Conservation (phyloP, 495 filamentous ascomycete genomes). For the Choiromyces venosus region DNA sequence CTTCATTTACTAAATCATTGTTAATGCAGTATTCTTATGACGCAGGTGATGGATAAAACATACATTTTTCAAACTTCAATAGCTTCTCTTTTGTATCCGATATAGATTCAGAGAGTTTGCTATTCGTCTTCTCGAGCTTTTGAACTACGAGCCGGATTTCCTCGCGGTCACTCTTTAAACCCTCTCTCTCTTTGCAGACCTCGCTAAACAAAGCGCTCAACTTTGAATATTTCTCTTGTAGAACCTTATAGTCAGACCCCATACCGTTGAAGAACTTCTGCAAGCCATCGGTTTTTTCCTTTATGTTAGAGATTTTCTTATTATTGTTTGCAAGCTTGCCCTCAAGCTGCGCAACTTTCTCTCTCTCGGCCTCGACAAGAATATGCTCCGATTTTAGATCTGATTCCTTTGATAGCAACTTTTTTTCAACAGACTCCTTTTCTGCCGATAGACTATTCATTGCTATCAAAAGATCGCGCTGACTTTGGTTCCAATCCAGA, state of each 20-base stretch:
- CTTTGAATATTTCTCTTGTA: constrained; percentile 30
- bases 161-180: constrained; percentile 11
- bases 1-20: constrained; percentile 20
- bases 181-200: constrained; percentile 20
- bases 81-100: neutral
- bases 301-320: constrained; percentile 24
- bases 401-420: constrained; percentile 14
- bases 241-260: constrained; percentile 36
- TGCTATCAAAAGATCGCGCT: constrained; percentile 31
- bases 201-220: constrained; percentile 26
- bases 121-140: constrained; percentile 6
- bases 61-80: constrained; percentile 20
- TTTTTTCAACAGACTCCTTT: constrained; percentile 32
- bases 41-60: neutral
- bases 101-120: neutral
- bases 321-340: constrained; percentile 12
- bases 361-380: constrained; percentile 15
- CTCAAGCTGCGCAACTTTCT: constrained; percentile 22
- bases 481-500: neutral
- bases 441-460: constrained; percentile 31
- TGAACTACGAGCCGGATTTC: constrained; percentile 17
- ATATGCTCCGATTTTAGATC: constrained; percentile 17
- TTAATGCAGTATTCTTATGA: neutral
- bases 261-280: constrained; percentile 37
- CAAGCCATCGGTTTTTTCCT: constrained; percentile 22